Conservation (phyloP, 1,139 yeast species). For the Suhomyces coccinellae region DNA sequence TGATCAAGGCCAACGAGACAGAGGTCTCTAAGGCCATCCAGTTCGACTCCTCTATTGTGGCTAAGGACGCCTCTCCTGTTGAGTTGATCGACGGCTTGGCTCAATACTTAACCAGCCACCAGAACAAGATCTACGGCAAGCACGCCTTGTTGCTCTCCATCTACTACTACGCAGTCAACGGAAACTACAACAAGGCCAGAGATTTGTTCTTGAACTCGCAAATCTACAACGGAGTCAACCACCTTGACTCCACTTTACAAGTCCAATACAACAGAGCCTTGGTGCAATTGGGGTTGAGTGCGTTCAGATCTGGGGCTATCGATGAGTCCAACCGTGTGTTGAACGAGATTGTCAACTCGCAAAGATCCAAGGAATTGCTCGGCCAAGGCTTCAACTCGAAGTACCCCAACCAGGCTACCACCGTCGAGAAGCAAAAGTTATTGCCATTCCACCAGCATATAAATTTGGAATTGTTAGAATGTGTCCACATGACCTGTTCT, state of each 20-base stretch:
- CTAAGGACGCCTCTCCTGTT: constrained; percentile 33
- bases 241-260: constrained; percentile 83
- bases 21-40: constrained; percentile 63
- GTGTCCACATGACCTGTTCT: constrained; percentile 89
- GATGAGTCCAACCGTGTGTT: constrained; percentile 85
- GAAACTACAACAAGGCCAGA: constrained; percentile 79
- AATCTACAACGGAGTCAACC: constrained; percentile 77
- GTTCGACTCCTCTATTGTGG: constrained; percentile 34
- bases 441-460: constrained; percentile 99
- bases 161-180: constrained; percentile 88
- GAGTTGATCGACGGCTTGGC: constrained; percentile 66
- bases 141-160: constrained; percentile 84
- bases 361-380: constrained; percentile 84
- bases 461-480: constrained; percentile 90
- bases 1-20: constrained; percentile 68
- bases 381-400: constrained; percentile 89
- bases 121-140: constrained; percentile 69
- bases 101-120: constrained; percentile 63
- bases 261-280: constrained; percentile 92
- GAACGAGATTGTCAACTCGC: constrained; percentile 85
- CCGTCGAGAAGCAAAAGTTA: constrained; percentile 75
- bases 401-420: constrained; percentile 55
- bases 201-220: constrained; percentile 86
- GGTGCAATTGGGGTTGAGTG: constrained; percentile 94
- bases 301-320: constrained; percentile 87